Conservation (phyloP, 2,329 filamentous ascomycete genomes). For the Delphinella strobiligena region DNA sequence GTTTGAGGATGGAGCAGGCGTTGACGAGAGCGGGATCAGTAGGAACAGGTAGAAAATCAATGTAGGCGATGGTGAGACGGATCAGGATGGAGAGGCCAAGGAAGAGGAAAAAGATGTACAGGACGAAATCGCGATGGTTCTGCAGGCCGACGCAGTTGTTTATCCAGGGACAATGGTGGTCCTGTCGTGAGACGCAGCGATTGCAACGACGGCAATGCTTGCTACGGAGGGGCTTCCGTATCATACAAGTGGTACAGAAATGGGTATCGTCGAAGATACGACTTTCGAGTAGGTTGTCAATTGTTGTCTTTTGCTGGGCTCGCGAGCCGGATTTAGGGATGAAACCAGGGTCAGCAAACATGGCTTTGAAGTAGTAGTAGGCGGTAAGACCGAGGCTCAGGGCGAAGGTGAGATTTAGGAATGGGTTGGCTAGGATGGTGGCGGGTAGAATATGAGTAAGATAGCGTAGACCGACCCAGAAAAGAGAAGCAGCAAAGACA, state of each 20-base stretch:
- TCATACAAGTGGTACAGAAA: slow-evolving; percentile 93
- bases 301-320: slow-evolving; percentile 77
- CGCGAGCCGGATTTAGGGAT: slow-evolving; percentile 84
- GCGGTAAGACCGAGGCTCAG: slow-evolving; percentile 51
- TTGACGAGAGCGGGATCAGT: slow-evolving; percentile 22
- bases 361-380: slow-evolving; percentile 81
- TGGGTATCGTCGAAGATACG: slow-evolving; percentile 92
- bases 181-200: slow-evolving; percentile 89
- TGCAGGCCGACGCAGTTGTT: slow-evolving; percentile 93
- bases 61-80: slow-evolving; percentile 60
- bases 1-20: slow-evolving; percentile 68
- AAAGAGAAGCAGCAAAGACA: slow-evolving; percentile 79
- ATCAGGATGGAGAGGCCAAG: slow-evolving; percentile 63
- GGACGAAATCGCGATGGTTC: slow-evolving; percentile 89
- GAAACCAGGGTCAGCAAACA: slow-evolving; percentile 82
- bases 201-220: slow-evolving; percentile 91
- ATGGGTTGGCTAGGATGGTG: slow-evolving; percentile 53
- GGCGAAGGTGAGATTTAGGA: slow-evolving; percentile 68
- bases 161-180: slow-evolving; percentile 97
- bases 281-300: slow-evolving; percentile 70
- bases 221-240: slow-evolving; percentile 78
- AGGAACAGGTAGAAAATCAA: slow-evolving; percentile 45
- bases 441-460: slow-evolving; percentile 56
- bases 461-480: slow-evolving; percentile 69
- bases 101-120: slow-evolving; percentile 73